Evolutionary conservation across 257 asterid species (phyloP), one percentile per base, ranked within the genome.

Genomic region (Marsdenia floribunda): DNA sequence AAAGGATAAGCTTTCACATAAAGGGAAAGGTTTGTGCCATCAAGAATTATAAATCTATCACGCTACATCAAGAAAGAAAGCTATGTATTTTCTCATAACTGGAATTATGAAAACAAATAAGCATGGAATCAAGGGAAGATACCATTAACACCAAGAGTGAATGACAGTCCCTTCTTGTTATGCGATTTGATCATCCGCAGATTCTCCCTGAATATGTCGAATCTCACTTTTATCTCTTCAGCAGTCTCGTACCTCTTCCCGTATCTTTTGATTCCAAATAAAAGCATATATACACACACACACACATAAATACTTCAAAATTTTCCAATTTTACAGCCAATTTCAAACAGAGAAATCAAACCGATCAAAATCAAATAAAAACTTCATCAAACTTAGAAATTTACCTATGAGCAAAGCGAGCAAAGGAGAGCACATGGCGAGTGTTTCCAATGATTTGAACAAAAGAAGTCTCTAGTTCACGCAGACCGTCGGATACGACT

Each of bases 371-470:
- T 14, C 11, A 14, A 75, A 26, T 37, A 66, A 15, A 60, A 15
- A 60, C 21, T 22, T 22, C 18, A 22, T 3, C n/a, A 44, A 44
- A 33, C 11, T 14, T 46, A 68, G 40, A 60, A 63, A 63, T 22
- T 29, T 3, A 94, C 99, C 92, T 87, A 75, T 80, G 89, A 80
- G 93, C 97, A 76, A 92, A 95, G 71, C 96, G 97, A 58, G 88
- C 96, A 74, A 95, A 95, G 82, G 92, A 80, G 70, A 88, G 79
- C 69, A 95, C 99, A 72, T 80, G 96, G 1, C 85, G 86, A 76
- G 93, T 81, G 83, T 86, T 73, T 42, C 99, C 99, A 58, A 89
- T 77, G 72, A 85, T 80, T 69, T 76, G 81, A 72, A 84, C 75
- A 57, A 95, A 81, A 11, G 90, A 81, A 29, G 79, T 59, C 86